phyloP scores from a whole-genome alignment of 208 protist species.

The Trypanosoma brucei region DNA sequence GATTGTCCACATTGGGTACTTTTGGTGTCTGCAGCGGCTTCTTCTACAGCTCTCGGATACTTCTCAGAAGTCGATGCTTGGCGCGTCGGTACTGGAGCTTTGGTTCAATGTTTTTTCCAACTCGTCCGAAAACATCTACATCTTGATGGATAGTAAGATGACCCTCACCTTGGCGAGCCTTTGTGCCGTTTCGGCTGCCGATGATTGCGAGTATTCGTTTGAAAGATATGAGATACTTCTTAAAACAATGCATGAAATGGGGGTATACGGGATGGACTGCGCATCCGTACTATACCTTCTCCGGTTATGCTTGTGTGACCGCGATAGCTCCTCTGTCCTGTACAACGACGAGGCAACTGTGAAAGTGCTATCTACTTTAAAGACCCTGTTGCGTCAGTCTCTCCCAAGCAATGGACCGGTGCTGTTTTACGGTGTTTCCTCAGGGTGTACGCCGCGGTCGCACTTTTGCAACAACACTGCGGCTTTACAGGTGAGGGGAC shows the following conservation, averaged over 20 bases:
- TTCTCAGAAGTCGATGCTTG: conserved; percentile 11
- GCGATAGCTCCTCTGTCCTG: conserved; percentile 1
- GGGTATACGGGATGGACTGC: conserved; percentile 10
- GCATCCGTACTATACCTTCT: conserved; percentile 15
- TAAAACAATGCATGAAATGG: conserved; percentile 5
- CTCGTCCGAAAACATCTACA: conserved; percentile 23
- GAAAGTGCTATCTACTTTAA: conserved; percentile 6
- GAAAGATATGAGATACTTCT: conserved; percentile 15
- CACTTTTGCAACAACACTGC: background rate
- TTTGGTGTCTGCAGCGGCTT: conserved; percentile 9
- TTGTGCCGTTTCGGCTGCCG: conserved; percentile 10
- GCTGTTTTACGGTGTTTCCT: conserved; percentile 17
- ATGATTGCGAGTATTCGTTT: background rate
- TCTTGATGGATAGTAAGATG: conserved; percentile 7
- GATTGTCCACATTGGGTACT: conserved; percentile 21
- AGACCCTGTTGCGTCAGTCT: conserved; percentile 10
- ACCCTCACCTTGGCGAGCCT: conserved; percentile 9
- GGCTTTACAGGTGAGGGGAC: conserved; percentile 2
- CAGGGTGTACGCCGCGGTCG: conserved; percentile 8
- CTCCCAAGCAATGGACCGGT: conserved; percentile 16
- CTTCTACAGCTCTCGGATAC: background rate
- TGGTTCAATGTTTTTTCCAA: conserved; percentile 20
- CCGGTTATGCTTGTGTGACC: conserved; percentile 15
- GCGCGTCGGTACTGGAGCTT: conserved; percentile 19
- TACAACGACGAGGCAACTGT: conserved; percentile 9